A percentile compares a stretch with the other conserved stretches of the same genome.
Conservation (phyloP, 2,329 filamentous ascomycete species). For the Venturia aucupariae region DNA sequence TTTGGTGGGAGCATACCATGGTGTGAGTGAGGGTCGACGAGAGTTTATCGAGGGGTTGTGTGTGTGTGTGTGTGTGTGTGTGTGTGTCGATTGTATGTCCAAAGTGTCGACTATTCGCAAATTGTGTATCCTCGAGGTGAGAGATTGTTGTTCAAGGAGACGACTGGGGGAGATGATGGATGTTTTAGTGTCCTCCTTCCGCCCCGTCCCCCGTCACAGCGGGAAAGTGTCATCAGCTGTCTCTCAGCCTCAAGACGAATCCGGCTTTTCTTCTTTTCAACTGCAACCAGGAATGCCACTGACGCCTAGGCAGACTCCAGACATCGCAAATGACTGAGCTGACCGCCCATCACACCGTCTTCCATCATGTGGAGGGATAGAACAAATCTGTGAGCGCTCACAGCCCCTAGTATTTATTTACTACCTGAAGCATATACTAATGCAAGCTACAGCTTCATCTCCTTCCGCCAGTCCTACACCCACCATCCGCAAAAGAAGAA, state of each 20-base stretch:
- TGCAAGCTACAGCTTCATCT: conserved; percentile 68
- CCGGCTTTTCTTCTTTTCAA: neutral
- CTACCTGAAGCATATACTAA: conserved; percentile 22
- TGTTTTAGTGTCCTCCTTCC: neutral
- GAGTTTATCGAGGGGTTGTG: neutral
- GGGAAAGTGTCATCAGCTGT: neutral
- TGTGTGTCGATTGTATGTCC: neutral
- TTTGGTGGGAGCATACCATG: conserved; percentile 9
- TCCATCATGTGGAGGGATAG: conserved; percentile 95
- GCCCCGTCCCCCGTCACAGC: neutral
- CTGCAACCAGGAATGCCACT: neutral
- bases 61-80: neutral
- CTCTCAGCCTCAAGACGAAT: neutral
- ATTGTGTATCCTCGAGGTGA: neutral
- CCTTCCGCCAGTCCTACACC: conserved; percentile 96
- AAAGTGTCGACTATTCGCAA: neutral
- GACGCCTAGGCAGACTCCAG: neutral
- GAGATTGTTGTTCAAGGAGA: neutral
- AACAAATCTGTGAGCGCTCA: conserved; percentile 74
- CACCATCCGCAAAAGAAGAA: conserved; percentile 86
- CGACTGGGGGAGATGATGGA: neutral
- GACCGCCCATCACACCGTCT: neutral
- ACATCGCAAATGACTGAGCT: conserved; percentile 4
- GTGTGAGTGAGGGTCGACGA: neutral
- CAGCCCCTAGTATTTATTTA: conserved; percentile 11